Percentiles rank a stretch among this genome's conserved stretches.
These are phyloP conservation scores for Hirsutella minnesotensis DNA, from an alignment of 2,329 filamentous ascomycete genomes.

Conservation along the genomic window DNA sequence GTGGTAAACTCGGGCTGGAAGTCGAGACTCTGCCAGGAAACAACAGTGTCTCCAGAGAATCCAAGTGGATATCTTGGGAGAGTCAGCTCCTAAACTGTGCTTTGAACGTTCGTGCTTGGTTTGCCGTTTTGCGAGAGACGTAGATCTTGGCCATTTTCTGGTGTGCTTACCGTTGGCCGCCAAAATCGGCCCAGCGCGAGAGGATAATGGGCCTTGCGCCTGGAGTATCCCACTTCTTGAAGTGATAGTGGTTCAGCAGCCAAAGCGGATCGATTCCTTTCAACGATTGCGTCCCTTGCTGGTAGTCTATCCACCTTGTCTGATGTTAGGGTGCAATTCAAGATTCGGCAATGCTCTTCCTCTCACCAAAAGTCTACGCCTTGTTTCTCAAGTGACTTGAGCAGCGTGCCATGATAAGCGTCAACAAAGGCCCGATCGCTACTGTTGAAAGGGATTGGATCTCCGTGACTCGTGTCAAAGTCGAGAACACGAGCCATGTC, in stretches of 20 bases:
- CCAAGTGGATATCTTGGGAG: slow-evolving; percentile 36
- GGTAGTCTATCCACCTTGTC: slow-evolving; percentile 49
- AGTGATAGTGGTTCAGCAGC: slow-evolving; percentile 55
- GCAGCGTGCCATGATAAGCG: slow-evolving; percentile 46
- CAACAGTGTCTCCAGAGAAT: slow-evolving; percentile 50
- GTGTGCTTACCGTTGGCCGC: slow-evolving; percentile 39
- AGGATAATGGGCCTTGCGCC: slow-evolving; percentile 36
- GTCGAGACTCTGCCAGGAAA: slow-evolving; percentile 46
- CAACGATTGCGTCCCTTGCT: slow-evolving; percentile 46
- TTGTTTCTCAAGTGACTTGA: slow-evolving; percentile 40
- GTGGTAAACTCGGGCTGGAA: slow-evolving; percentile 59
- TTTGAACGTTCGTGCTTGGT: no score
- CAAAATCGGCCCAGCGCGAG: slow-evolving; percentile 49
- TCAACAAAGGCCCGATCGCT: slow-evolving; percentile 41
- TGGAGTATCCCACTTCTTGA: slow-evolving; percentile 13
- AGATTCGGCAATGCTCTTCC: no score
- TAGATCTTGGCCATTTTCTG: no score
- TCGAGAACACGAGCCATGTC: slow-evolving; percentile 39
- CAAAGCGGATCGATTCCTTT: slow-evolving; percentile 50
- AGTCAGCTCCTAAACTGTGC: no score
- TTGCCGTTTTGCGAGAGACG: no score
- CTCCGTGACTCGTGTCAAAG: slow-evolving; percentile 34
- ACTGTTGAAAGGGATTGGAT: slow-evolving; percentile 44
- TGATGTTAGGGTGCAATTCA: no score
- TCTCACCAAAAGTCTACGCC: slow-evolving; percentile 46